A percentile compares a stretch with the other conserved stretches of the same genome.
These are phyloP conservation scores for Durusdinium trenchii DNA, from an alignment of 73 alveolate species.

Conservation along the genomic window DNA sequence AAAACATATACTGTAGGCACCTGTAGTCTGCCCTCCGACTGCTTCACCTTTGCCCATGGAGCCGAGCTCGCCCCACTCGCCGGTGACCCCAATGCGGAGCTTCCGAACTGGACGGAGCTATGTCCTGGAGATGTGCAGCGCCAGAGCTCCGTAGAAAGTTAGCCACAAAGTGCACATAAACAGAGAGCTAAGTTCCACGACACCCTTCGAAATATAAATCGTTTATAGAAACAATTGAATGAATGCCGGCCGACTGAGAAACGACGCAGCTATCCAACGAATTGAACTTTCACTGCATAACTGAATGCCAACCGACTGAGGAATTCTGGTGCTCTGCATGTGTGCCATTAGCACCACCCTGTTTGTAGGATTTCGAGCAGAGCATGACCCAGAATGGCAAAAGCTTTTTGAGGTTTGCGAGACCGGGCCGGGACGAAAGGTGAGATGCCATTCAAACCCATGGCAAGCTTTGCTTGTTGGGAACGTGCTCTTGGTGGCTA, in stretches of 20 bases:
- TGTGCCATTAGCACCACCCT: conserved; percentile 11
- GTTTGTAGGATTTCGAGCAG: conserved; percentile 44
- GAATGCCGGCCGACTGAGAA: too few species aligned
- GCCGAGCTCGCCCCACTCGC: too few species aligned
- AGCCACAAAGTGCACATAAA: too few species aligned
- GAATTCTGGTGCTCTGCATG: conserved; percentile 21
- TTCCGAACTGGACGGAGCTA: conserved; percentile 62
- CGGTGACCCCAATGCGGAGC: conserved; percentile 54
- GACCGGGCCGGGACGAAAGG: not conserved
- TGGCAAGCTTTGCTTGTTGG: conserved; percentile 79
- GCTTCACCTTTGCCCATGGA: too few species aligned
- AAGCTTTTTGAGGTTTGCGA: conserved; percentile 63
- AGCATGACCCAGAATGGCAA: conserved; percentile 47
- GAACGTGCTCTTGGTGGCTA: conserved; percentile 42
- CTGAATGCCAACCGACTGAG: too few species aligned
- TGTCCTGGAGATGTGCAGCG: conserved; percentile 61
- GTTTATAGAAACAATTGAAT: too few species aligned
- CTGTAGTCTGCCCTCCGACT: too few species aligned
- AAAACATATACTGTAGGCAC: too few species aligned
- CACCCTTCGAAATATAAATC: too few species aligned
- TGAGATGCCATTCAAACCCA: conserved; percentile 53
- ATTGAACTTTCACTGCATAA: too few species aligned
- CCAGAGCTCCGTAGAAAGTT: conserved; percentile 20
- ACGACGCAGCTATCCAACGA: too few species aligned
- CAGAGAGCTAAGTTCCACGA: too few species aligned